phyloP scores from a whole-genome alignment of 2,329 filamentous ascomycete genomes.

The Pseudocercospora cruenta region DNA sequence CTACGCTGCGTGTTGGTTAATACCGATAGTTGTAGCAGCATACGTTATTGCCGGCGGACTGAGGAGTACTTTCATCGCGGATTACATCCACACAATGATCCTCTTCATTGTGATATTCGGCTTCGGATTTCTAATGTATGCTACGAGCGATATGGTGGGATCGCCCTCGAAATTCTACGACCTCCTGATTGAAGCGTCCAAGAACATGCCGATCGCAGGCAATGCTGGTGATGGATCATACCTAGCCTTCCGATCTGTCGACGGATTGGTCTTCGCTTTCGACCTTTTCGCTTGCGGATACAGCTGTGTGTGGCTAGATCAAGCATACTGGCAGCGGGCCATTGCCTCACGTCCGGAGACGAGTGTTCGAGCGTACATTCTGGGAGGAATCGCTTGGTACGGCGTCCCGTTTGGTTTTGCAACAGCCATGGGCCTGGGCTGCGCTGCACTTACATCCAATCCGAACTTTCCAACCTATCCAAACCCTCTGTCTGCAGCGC shows the following conservation, averaged over 20 bases:
- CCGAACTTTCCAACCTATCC: constrained; percentile 51
- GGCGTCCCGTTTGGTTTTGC: constrained; percentile 54
- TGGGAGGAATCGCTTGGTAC: constrained; percentile 54
- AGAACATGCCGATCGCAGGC: constrained; percentile 42
- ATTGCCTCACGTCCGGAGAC: constrained; percentile 45
- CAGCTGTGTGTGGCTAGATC: constrained; percentile 40
- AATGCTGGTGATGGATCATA: constrained; percentile 47
- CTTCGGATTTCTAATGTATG: constrained; percentile 50
- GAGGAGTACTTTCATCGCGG: constrained; percentile 48
- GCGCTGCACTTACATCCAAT: constrained; percentile 48
- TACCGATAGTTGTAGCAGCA: constrained; percentile 45
- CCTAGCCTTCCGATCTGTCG: constrained; percentile 46
- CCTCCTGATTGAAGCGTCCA: constrained; percentile 43
- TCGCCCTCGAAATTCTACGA: constrained; percentile 46
- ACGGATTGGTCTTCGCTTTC: constrained; percentile 49
- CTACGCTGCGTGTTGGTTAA: constrained; percentile 50
- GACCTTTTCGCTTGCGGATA: constrained; percentile 36
- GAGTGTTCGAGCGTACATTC: constrained; percentile 43
- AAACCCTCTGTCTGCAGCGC: constrained; percentile 30
- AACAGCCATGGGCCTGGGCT: constrained; percentile 52
- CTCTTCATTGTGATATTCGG: constrained; percentile 51
- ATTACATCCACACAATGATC: constrained; percentile 47
- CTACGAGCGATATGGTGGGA: constrained; percentile 44
- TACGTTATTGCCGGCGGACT: constrained; percentile 46
- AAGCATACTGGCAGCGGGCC: constrained; percentile 52